Conservation (phyloP, 2,329 filamentous ascomycete genomes). For the Alternaria novae-zelandiae region DNA sequence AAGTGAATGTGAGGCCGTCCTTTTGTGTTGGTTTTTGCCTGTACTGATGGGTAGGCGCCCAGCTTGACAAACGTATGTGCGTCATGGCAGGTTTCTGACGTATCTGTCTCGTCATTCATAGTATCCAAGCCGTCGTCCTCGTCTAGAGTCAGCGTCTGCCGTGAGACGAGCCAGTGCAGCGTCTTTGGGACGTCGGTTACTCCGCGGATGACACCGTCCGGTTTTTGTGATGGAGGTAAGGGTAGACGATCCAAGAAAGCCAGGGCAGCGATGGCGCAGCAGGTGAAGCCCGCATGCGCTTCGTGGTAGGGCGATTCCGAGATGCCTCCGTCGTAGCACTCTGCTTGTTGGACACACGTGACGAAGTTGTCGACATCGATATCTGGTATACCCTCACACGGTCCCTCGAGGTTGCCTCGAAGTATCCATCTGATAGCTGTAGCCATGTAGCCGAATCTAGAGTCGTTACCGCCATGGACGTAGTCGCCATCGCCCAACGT, state of each 20-base stretch:
- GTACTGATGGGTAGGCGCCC: conserved; percentile 31
- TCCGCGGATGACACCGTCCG: conserved; percentile 39
- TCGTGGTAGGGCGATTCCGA: conserved; percentile 80
- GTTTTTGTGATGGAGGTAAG: conserved; percentile 20
- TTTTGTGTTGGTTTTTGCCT: conserved; percentile 33
- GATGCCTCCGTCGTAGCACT: conserved; percentile 84
- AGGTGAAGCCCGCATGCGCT: conserved; percentile 89
- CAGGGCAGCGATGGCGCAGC: conserved; percentile 82
- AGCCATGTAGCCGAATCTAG: conserved; percentile 87
- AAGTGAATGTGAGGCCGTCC: conserved; percentile 68
- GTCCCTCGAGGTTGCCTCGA: conserved; percentile 62
- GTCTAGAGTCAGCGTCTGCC: conserved; percentile 55
- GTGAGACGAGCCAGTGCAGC: conserved; percentile 55
- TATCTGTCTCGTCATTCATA: conserved; percentile 45
- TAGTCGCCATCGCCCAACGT: conserved; percentile 65
- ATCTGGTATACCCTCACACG: conserved; percentile 67
- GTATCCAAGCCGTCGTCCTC: conserved; percentile 52
- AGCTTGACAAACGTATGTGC: conserved; percentile 49
- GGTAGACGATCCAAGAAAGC: conserved; percentile 72
- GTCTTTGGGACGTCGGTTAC: conserved; percentile 49
- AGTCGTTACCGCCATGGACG: conserved; percentile 81
- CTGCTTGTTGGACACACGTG: conserved; percentile 70
- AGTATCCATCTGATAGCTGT: conserved; percentile 83
- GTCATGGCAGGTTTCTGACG: conserved; percentile 49
- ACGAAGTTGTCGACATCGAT: conserved; percentile 76